Base-by-base conservation (phyloP, 805 yeast genomes). In the Wickerhamomyces subpelliculosus region DNA sequence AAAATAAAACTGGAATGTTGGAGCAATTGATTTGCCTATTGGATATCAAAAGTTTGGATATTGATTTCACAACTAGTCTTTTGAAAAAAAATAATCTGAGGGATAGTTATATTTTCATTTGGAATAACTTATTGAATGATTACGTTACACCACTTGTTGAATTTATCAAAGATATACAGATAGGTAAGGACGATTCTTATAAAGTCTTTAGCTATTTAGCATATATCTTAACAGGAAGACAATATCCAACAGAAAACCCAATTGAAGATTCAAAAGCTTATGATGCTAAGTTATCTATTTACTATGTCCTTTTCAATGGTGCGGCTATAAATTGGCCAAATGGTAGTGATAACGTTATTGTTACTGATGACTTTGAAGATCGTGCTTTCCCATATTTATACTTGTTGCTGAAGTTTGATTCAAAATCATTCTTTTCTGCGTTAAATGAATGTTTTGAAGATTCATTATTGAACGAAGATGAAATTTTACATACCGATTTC, bases 371-470 rank as follows among this genome's bases (percentile, higher is more conserved):
- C 14, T 36, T 58, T 14, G 49, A 55, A 17, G 78, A 75, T 31
- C 71, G 75, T 0, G 67, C 80, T 0, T 88, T 81, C 45, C 95
- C 96, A 0, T 81, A 84, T 50, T 59, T 88, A n/a, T 66, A 63
- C 30, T 46, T 68, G 11, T 61, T 88, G 13, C 55, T 87, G n/a
- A 62, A 64, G 28, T 70, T 58, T 46, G 72, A 82, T 45, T 67
- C 83, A 5, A 64, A 71, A n/a, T 72, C 72, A 27, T 73, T 80
- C 60, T 68, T 89, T 26, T 65, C 80, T 0, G 72, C 84, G 14
- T 57, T 93, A 41, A 82, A 87, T 56, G 95, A 84, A 55, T 82
- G 84, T 8, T 80, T 90, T 52, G 97, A 90, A 54, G 95, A 87
- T 54, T 62, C 83, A 0, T 65, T 74, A 30, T 57, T 90, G 39